These are phyloP conservation scores for Tulasnella sp. DNA, from an alignment of 768 basidiomycete genomes.

Conservation along the genomic window DNA sequence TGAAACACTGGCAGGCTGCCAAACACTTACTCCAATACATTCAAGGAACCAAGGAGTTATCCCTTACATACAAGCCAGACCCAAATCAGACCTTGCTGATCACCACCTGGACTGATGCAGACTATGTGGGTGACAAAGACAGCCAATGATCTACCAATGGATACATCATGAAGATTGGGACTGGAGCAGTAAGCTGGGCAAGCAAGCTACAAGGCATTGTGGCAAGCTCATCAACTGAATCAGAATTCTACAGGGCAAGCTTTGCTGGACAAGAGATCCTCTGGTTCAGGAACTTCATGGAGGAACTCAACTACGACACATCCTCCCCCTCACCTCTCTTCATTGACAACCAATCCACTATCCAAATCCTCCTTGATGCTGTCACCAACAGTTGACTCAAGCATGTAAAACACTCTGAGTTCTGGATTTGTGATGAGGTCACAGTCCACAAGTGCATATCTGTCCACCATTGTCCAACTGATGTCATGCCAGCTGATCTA, in stretches of 20 bases:
- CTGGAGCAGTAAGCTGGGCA: conserved; percentile 21
- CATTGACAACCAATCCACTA: conserved; percentile 13
- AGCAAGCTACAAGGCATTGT: conserved; percentile 24
- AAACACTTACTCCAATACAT: conserved; percentile 21
- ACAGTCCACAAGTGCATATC: not conserved
- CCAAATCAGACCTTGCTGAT: not conserved
- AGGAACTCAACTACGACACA: conserved; percentile 15
- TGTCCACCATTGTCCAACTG: not conserved
- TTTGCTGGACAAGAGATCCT: conserved; percentile 22
- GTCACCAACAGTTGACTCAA: not conserved
- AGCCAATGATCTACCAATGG: conserved; percentile 23
- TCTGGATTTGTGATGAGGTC: not conserved
- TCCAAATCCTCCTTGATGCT: not conserved
- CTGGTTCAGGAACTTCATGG: conserved; percentile 21
- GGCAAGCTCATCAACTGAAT: conserved; percentile 28
- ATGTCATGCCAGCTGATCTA: not conserved
- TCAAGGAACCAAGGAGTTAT: conserved; percentile 20
- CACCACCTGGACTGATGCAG: not conserved
- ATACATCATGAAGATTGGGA: conserved; percentile 22
- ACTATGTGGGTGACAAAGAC: not conserved
- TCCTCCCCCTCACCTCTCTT: conserved; percentile 18
- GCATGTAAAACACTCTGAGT: not conserved
- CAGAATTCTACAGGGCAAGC: conserved; percentile 24
- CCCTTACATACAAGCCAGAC: not conserved
- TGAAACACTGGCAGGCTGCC: conserved; percentile 17